phyloP scores from a whole-genome alignment of 176 grass and related monocot genomes.

The Zoysia japonica region DNA sequence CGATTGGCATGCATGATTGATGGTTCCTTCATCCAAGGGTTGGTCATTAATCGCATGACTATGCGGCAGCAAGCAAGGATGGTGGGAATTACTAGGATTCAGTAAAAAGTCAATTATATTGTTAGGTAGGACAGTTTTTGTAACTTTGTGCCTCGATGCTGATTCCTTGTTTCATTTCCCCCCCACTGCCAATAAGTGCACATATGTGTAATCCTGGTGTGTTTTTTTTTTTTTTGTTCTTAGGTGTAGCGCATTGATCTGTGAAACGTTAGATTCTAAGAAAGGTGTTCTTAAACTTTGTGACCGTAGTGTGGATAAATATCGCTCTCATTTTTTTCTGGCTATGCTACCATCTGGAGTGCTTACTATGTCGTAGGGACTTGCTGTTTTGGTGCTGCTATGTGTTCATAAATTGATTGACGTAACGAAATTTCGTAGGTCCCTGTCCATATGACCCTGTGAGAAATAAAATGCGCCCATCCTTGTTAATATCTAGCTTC shows the following conservation, averaged over 20 bases:
- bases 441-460: too few species aligned
- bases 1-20: slow-evolving; percentile 15
- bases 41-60: slow-evolving; percentile 6
- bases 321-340: not conserved
- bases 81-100: not conserved
- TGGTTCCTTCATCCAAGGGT: not conserved
- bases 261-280: not conserved
- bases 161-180: slow-evolving; percentile 16
- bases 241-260: slow-evolving; percentile 36
- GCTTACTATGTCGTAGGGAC: not conserved
- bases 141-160: slow-evolving; percentile 10
- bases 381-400: too few species aligned
- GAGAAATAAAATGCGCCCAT: too few species aligned
- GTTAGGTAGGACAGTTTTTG: not conserved
- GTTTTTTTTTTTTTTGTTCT: slow-evolving; percentile 46
- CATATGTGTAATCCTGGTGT: slow-evolving; percentile 33
- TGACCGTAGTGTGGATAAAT: slow-evolving; percentile 15
- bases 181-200: slow-evolving; percentile 46
- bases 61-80: slow-evolving; percentile 16
- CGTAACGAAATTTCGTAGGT: too few species aligned
- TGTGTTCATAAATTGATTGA: too few species aligned
- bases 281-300: not conserved
- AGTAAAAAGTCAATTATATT: slow-evolving; percentile 8
- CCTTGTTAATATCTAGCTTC: too few species aligned
- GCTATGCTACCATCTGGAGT: not conserved